Percentiles rank a stretch among this genome's conserved stretches.
Conservation (phyloP, 2,329 filamentous ascomycete genomes). For the Aspergillus sp. region DNA sequence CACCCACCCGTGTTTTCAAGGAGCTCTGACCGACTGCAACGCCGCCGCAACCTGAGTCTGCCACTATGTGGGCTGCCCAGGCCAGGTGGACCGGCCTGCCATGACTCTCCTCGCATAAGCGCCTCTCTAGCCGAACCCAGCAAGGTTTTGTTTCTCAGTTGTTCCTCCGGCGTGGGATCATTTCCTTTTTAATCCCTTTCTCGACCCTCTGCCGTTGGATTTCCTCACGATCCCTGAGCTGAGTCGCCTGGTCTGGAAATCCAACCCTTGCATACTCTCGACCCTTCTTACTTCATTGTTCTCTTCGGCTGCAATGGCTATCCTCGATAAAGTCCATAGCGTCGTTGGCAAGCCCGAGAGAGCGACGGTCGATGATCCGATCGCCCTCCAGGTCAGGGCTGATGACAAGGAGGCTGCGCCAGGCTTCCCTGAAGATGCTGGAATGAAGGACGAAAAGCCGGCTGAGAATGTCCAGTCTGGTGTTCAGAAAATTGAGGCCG, state of each 20-base stretch:
- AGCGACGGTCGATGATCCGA: neutral
- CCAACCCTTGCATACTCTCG: neutral
- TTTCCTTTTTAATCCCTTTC: neutral
- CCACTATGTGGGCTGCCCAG: neutral
- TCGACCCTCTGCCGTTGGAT: neutral
- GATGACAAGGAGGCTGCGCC: neutral
- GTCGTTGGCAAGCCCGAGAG: neutral
- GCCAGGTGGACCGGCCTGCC: too few species aligned
- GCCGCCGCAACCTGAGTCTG: neutral
- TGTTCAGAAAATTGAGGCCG: constrained; percentile 45
- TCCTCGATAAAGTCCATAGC: neutral
- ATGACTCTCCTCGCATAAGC: neutral
- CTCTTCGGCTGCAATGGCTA: neutral
- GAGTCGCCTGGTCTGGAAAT: too few species aligned
- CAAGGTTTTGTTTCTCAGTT: neutral
- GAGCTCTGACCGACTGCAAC: too few species aligned
- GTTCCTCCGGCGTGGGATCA: neutral
- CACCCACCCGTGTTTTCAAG: neutral
- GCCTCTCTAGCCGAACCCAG: neutral
- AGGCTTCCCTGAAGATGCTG: neutral
- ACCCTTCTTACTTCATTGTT: neutral
- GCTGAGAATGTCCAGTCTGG: constrained; percentile 27
- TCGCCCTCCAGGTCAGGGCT: neutral
- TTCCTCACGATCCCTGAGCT: neutral
- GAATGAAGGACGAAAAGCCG: neutral